These are phyloP conservation scores for Xylaria intraflava DNA, from an alignment of 495 filamentous ascomycete species.

Conservation along the genomic window DNA sequence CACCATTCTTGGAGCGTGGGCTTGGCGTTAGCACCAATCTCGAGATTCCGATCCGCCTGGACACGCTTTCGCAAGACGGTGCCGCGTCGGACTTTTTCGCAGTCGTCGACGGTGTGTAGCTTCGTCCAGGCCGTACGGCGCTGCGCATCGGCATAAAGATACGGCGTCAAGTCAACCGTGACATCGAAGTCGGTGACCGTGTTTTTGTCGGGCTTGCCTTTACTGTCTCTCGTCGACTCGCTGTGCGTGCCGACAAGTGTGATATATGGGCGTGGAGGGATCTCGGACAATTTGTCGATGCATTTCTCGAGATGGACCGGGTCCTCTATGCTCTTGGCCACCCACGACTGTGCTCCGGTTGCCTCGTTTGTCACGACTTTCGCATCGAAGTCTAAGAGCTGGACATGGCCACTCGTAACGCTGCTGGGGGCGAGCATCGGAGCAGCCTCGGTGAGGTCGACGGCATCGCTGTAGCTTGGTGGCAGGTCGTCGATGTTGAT, in stretches of 20 bases:
- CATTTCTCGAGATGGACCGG: constrained; percentile 36
- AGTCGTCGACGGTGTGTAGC: constrained; percentile 34
- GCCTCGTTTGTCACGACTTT: constrained; percentile 17
- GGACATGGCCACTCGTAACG: background rate
- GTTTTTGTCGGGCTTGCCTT: constrained; percentile 78
- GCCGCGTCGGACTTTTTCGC: constrained; percentile 36
- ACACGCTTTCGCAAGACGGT: constrained; percentile 33
- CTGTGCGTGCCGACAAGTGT: constrained; percentile 45
- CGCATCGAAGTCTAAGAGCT: constrained; percentile 12
- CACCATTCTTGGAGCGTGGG: constrained; percentile 51
- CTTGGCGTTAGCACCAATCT: constrained; percentile 28
- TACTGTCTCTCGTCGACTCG: constrained; percentile 32
- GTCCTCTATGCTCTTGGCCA: constrained; percentile 36
- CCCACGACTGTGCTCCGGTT: constrained; percentile 28
- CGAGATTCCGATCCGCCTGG: constrained; percentile 28
- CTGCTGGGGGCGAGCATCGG: constrained; percentile 12
- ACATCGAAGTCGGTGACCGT: constrained; percentile 77
- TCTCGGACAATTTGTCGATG: constrained; percentile 33
- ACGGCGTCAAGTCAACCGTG: constrained; percentile 42
- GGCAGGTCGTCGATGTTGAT: constrained; percentile 19
- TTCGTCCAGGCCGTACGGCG: constrained; percentile 22
- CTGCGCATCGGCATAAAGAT: constrained; percentile 37
- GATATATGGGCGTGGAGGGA: constrained; percentile 42
- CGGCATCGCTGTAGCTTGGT: constrained; percentile 19
- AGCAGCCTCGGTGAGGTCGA: constrained; percentile 11